Base-by-base conservation (phyloP, 2,329 filamentous ascomycete genomes). In the Amauroascus niger region DNA sequence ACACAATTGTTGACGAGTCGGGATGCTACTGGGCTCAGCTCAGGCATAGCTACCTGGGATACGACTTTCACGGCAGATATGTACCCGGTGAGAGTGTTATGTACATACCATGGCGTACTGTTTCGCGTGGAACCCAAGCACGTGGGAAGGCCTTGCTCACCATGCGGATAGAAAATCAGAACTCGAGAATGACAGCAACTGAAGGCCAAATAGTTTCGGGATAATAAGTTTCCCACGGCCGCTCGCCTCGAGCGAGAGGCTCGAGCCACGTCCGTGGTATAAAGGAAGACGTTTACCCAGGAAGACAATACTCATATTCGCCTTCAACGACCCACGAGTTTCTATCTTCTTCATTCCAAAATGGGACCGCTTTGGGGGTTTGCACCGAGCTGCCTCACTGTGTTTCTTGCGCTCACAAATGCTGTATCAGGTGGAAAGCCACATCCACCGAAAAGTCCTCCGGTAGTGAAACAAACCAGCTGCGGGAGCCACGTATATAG, bases 401-500 rank as follows among this genome's bases (percentile, higher is more conserved):
- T 43, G 37, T 46, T 43, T 50, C 44, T 39, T 54, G 64, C 54
- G 14, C 52, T 56, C 8, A 59, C 61, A 7, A 56, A 52, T 28
- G 55, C 58, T 41, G 39, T 53, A 32, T 47, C 55, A 20, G 39
- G 37, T 18, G 35, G 30, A 39, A 41, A 11, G 14, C 18, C 33
- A 16, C 46, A 58, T 49, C 16, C 32, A 14, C 40, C 47, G n/a
- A 40, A 35, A 9, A 16, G 39, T 22, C 46, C 43, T 24, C 53
- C 47, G 8, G 56, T 67, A 52, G 71, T 76, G 44, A 76, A 74
- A 55, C 67, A 71, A 49, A 76, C 79, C 6, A 76, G 69, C 13
- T 86, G 83, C 66, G 80, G 79, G 59, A 79, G 79, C 48, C 75
- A 80, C 57, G 73, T 68, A 0, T 87, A 84, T 62, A 74, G 77